Evolutionary conservation across 2,329 filamentous ascomycete genomes (phyloP).

Genomic region (Paraphoma chrysanthemicola): DNA sequence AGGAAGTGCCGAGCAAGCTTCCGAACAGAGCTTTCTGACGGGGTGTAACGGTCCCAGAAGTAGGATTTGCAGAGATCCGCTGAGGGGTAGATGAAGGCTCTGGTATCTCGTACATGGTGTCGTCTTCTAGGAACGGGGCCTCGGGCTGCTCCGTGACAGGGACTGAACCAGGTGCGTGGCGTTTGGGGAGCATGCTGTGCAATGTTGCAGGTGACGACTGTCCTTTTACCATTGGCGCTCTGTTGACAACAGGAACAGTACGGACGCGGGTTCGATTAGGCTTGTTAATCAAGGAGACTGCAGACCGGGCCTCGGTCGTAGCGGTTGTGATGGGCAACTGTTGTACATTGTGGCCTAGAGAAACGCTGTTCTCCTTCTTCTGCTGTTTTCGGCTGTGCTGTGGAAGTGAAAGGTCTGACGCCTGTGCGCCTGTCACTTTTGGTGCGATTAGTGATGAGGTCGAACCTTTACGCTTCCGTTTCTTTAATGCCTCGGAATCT

Average conservation of each 20-base stretch:
- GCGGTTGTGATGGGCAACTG: not conserved
- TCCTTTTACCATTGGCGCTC: conserved; percentile 29
- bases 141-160: conserved; percentile 19
- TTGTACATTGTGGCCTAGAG: conserved; percentile 13
- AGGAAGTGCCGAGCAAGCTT: conserved; percentile 38
- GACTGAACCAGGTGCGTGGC: conserved; percentile 21
- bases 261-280: conserved; percentile 34
- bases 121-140: conserved; percentile 28
- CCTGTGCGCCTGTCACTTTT: conserved; percentile 11
- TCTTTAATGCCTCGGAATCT: conserved; percentile 37
- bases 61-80: conserved; percentile 12
- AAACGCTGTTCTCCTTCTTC: conserved; percentile 31
- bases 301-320: not conserved
- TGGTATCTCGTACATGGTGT: conserved; percentile 47
- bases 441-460: conserved; percentile 17
- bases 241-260: conserved; percentile 24
- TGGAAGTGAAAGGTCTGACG: conserved; percentile 11
- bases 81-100: conserved; percentile 28
- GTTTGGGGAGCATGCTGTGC: conserved; percentile 39
- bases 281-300: conserved; percentile 24
- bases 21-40: conserved; percentile 44
- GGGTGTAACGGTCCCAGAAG: conserved; percentile 43
- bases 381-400: conserved; percentile 35
- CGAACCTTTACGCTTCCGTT: conserved; percentile 39
- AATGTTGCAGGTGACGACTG: conserved; percentile 44